A percentile compares a stretch with the other conserved stretches of the same genome.
These are phyloP conservation scores for Didymella lethalis DNA, from an alignment of 2,329 filamentous ascomycete species.

Conservation along the genomic window DNA sequence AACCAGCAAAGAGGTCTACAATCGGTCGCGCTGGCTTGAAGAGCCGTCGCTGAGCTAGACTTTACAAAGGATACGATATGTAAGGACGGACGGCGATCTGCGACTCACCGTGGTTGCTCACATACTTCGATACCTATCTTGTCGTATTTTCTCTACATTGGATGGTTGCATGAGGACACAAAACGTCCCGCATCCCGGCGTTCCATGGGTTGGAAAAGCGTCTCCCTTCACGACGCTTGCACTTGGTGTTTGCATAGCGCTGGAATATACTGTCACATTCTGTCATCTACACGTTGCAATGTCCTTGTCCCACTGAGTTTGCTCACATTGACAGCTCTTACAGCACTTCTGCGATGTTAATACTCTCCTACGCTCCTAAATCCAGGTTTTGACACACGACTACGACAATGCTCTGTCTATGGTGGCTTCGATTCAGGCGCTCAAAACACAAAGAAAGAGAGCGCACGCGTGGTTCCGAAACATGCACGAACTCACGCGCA, in stretches of 20 bases:
- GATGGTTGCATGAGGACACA: slow-evolving; percentile 13
- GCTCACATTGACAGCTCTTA: background rate
- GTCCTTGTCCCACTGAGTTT: slow-evolving; percentile 6
- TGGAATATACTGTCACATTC: slow-evolving; percentile 21
- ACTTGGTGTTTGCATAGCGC: slow-evolving; percentile 23
- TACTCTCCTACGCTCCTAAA: background rate
- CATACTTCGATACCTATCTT: slow-evolving; percentile 13
- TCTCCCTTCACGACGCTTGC: slow-evolving; percentile 15
- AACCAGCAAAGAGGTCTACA: slow-evolving; percentile 46
- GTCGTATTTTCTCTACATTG: slow-evolving; percentile 10
- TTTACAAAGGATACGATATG: slow-evolving; percentile 16
- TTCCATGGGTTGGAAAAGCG: slow-evolving; percentile 20
- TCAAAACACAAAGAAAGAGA: background rate
- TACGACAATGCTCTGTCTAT: background rate
- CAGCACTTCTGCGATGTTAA: background rate
- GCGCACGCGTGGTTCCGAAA: background rate
- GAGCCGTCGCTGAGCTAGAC: slow-evolving; percentile 35
- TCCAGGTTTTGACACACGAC: background rate
- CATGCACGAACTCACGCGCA: background rate
- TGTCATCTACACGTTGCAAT: slow-evolving; percentile 3
- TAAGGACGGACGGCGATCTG: slow-evolving; percentile 18
- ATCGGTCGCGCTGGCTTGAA: slow-evolving; percentile 42
- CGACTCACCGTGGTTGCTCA: slow-evolving; percentile 6
- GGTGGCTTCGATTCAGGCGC: background rate
- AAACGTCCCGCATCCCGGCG: slow-evolving; percentile 16